Percentiles rank a stretch among this genome's conserved stretches.
phyloP scores from a whole-genome alignment of 305 asterid genomes.

The Fraxinus ornus region DNA sequence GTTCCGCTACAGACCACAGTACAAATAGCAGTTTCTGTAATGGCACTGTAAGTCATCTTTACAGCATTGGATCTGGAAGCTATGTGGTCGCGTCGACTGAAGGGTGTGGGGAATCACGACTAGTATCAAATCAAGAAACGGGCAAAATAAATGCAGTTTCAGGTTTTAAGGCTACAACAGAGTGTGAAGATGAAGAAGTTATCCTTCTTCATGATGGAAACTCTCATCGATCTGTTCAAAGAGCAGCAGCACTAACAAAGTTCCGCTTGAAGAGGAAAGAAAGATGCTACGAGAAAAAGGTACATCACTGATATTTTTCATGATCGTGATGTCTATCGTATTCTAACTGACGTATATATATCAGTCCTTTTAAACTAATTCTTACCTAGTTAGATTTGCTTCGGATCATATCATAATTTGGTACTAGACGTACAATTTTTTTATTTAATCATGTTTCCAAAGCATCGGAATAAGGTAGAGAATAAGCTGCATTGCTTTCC shows the following conservation, averaged over 20 bases:
- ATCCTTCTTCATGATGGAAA: slow-evolving; percentile 38
- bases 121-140: neutral
- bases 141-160: slow-evolving; percentile 33
- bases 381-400: neutral
- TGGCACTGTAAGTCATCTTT: slow-evolving; percentile 31
- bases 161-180: slow-evolving; percentile 25
- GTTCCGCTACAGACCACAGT: slow-evolving; percentile 55
- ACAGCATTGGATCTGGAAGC: slow-evolving; percentile 28
- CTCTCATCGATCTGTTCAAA: slow-evolving; percentile 44
- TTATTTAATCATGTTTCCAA: neutral
- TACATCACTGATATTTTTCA: slow-evolving; percentile 18
- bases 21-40: slow-evolving; percentile 44
- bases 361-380: neutral
- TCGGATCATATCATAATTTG: neutral
- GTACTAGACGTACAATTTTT: neutral
- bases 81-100: neutral
- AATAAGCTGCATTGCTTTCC: neutral
- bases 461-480: neutral
- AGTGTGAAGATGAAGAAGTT: slow-evolving; percentile 42
- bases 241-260: slow-evolving; percentile 75
- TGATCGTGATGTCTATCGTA: neutral
- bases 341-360: neutral
- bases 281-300: slow-evolving; percentile 90
- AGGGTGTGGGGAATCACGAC: neutral
- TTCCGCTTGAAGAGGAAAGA: slow-evolving; percentile 85